A percentile compares a stretch with the other conserved stretches of the same genome.
Evolutionary conservation across 768 basidiomycete species (phyloP).

Genomic region (Fomitopsis serialis): DNA sequence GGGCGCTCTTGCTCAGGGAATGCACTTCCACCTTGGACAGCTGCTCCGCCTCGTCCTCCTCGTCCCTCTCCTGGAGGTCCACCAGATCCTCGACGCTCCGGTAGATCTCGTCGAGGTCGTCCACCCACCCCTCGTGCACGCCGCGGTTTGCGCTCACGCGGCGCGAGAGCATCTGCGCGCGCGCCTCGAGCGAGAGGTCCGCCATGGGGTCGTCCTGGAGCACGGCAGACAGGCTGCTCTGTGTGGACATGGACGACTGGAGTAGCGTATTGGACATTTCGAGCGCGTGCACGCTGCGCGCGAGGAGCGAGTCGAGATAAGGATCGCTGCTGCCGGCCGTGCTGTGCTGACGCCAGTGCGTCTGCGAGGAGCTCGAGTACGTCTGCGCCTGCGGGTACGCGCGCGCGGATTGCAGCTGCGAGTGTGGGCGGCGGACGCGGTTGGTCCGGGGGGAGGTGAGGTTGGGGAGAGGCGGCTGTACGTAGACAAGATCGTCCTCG

Average conservation of each 20-base stretch:
- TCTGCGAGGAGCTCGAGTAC: slow-evolving; percentile 14
- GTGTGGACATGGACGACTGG: slow-evolving; percentile 70
- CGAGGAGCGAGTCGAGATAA: slow-evolving; percentile 72
- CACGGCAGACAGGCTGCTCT: slow-evolving; percentile 46
- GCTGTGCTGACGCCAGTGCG: slow-evolving; percentile 19
- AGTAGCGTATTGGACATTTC: slow-evolving; percentile 82
- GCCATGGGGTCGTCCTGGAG: slow-evolving; percentile 40
- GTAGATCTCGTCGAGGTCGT: slow-evolving; percentile 62
- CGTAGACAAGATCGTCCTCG: slow-evolving; percentile 17
- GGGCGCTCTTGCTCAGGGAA: neutral
- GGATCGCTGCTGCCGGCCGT: slow-evolving; percentile 35
- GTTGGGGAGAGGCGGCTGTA: slow-evolving; percentile 25
- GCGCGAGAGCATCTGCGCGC: slow-evolving; percentile 47
- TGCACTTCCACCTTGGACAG: neutral
- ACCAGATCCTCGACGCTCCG: slow-evolving; percentile 58
- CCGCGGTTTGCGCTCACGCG: slow-evolving; percentile 42
- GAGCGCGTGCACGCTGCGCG: slow-evolving; percentile 77
- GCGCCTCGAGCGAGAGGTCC: slow-evolving; percentile 42
- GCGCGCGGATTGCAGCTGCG: neutral
- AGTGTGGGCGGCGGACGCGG: slow-evolving; percentile 23
- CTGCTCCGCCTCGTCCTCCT: neutral
- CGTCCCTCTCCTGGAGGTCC: slow-evolving; percentile 14
- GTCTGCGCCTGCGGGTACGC: slow-evolving; percentile 13
- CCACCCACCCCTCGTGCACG: slow-evolving; percentile 53
- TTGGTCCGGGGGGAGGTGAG: slow-evolving; percentile 27